Evolutionary conservation across 371 early-diverging fungal species (phyloP).

Genomic region (Capillidium heterosporum): DNA sequence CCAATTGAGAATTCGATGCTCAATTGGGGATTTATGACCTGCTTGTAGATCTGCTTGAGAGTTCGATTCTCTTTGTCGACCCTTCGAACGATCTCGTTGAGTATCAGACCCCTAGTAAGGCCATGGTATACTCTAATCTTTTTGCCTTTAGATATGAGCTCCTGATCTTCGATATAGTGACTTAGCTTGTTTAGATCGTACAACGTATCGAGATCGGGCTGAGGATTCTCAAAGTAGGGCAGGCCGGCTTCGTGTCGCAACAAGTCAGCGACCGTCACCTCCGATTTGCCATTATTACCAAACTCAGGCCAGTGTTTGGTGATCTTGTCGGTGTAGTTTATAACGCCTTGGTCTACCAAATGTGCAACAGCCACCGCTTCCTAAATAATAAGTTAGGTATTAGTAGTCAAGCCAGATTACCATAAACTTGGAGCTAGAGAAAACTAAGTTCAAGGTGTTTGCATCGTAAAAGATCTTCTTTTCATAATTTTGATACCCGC

Average conservation of each 20-base stretch:
- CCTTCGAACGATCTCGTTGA: slow-evolving; percentile 46
- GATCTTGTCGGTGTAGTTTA: background rate
- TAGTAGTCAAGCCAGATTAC: background rate
- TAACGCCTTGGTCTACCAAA: background rate
- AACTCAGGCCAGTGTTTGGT: slow-evolving; percentile 55
- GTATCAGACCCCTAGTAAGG: slow-evolving; percentile 42
- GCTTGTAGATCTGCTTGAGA: slow-evolving; percentile 28
- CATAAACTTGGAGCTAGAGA: slow-evolving; percentile 38
- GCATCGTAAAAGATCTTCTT: slow-evolving; percentile 21
- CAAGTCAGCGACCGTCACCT: slow-evolving; percentile 38
- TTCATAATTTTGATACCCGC: slow-evolving; percentile 34
- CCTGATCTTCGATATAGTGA: slow-evolving; percentile 26
- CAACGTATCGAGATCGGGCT: slow-evolving; percentile 13
- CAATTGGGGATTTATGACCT: slow-evolving; percentile 21
- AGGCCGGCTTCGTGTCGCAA: slow-evolving; percentile 50
- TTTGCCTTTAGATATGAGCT: slow-evolving; percentile 36
- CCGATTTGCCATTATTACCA: slow-evolving; percentile 43
- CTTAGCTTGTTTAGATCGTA: slow-evolving; percentile 14
- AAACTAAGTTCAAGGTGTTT: slow-evolving; percentile 39
- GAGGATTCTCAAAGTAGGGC: slow-evolving; percentile 23
- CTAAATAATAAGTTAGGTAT: background rate
- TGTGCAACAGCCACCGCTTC: background rate
- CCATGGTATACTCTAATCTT: slow-evolving; percentile 37
- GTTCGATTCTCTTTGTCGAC: slow-evolving; percentile 29
- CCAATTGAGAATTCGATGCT: slow-evolving; percentile 29